Percentiles rank a stretch among this genome's conserved stretches.
Conservation (phyloP, 1,284 basidiomycete species). For the Exobasidium rhododendri region DNA sequence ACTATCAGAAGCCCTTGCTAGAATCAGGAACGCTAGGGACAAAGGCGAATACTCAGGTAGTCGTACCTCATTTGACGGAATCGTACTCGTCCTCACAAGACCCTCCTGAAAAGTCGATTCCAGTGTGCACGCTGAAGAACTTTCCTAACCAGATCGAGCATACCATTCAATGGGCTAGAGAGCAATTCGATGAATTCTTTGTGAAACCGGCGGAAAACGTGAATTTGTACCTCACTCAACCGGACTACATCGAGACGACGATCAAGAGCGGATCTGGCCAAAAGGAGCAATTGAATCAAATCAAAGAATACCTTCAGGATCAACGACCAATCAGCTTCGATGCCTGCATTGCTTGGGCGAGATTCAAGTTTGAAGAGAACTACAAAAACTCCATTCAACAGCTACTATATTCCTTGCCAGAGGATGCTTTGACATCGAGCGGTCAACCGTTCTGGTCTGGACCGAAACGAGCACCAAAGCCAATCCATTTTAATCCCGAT, state of each 20-base stretch:
- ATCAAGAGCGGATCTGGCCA: constrained; percentile 64
- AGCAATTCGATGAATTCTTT: constrained; percentile 88
- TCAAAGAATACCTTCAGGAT: constrained; percentile 84
- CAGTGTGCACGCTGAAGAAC: constrained; percentile 97
- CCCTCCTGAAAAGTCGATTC: constrained; percentile 96
- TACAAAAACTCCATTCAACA: constrained; percentile 93
- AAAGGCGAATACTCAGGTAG: constrained; percentile 96
- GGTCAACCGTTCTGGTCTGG: constrained; percentile 77
- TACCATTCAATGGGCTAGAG: constrained; percentile 92
- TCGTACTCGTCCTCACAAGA: constrained; percentile 98
- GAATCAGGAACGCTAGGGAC: constrained; percentile 98
- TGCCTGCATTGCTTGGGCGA: constrained; percentile 95
- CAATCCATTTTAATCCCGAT: constrained; percentile 78
- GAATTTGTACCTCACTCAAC: constrained; percentile 94
- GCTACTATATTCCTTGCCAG: constrained; percentile 87
- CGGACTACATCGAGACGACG: constrained; percentile 90
- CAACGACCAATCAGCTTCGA: constrained; percentile 92
- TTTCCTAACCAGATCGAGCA: constrained; percentile 99
- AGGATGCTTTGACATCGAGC: constrained; percentile 80
- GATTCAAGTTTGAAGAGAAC: constrained; percentile 90
- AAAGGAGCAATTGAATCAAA: constrained; percentile 73
- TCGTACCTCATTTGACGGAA: constrained; percentile 92
- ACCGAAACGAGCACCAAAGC: constrained; percentile 95
- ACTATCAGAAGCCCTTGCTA: constrained; percentile 92
- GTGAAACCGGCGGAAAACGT: constrained; percentile 91